Base-by-base conservation (phyloP, 140 eudicot species). In the Bidens hawaiensis region DNA sequence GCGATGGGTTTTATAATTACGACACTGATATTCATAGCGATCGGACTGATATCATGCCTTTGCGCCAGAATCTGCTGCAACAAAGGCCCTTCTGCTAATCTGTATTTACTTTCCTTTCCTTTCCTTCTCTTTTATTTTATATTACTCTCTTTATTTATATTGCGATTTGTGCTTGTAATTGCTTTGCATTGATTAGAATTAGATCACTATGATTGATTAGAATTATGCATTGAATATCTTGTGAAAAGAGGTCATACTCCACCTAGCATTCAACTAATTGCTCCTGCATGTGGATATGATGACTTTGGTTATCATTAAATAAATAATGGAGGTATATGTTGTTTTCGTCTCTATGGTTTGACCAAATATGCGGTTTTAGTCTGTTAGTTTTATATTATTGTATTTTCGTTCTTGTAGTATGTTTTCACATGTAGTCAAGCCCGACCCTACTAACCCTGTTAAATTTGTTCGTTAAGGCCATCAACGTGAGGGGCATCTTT, bases 61-160 rank as follows among this genome's bases (percentile, higher is more conserved):
- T 79, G 89, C 45, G 64, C 89, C 19, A 82, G 94, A 75, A 68
- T 84, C 72, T 88, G 96, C 83, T 88, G 82, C 82, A 88, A 81
- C 78, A 75, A 76, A 72, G 94, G 96, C 50, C 89, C 90, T 60
- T 88, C 96, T 46, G 67, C 96, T 26, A 87, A 87, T 49, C 78
- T 87, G 96, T 87, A 87, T 30, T 53, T 0, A 15, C 49, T 57
- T 27, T 12, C 15, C 52, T 75, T 61, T 41, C 9, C 60, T 42
- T 21, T 13, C 40, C 15, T 30, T 23, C 47, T 41, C 55, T 67
- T 49, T 54, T 33, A 62, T 67, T 57, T 54, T 40, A 5, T 30
- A 33, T 13, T 74, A 19, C 16, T 16, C 10, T 40, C 19, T 16
- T 43, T 21, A 17, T 0, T 23, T 51, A 36, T 46, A 8, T 24